Percentiles rank a stretch among this genome's conserved stretches.
These are phyloP conservation scores for Penicillium angulare DNA, from an alignment of 495 filamentous ascomycete species.

Conservation along the genomic window DNA sequence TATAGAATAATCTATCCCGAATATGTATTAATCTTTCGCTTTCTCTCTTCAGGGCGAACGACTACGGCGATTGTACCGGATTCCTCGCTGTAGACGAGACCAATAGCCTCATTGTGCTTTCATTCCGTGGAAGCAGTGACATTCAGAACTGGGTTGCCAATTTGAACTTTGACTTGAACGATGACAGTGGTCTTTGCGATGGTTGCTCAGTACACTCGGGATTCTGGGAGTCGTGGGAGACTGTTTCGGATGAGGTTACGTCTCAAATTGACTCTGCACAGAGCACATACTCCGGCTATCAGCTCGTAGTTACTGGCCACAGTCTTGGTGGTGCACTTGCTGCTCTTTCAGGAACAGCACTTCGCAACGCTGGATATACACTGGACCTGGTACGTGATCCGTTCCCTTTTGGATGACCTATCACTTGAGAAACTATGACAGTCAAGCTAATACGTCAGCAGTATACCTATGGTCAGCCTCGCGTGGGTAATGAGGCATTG, in stretches of 20 bases:
- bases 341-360: constrained; percentile 55
- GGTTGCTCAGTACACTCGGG: constrained; percentile 53
- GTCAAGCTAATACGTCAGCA: constrained; percentile 16
- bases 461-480: constrained; percentile 69
- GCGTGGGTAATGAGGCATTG: constrained; percentile 59
- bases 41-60: constrained; percentile 39
- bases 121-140: constrained; percentile 65
- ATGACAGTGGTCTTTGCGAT: constrained; percentile 32
- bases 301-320: constrained; percentile 63
- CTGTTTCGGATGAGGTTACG: constrained; percentile 38
- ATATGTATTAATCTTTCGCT: no score
- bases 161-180: constrained; percentile 39
- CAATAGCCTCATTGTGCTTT: constrained; percentile 60
- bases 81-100: constrained; percentile 66
- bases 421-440: no score
- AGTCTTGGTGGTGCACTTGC: constrained; percentile 67
- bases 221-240: constrained; percentile 57
- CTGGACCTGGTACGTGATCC: constrained; percentile 31
- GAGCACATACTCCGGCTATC: constrained; percentile 31
- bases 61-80: constrained; percentile 61
- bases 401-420: no score
- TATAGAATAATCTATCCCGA: neutral
- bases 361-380: constrained; percentile 49
- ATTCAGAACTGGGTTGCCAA: constrained; percentile 68
- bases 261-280: constrained; percentile 33